Evolutionary conservation across 495 filamentous ascomycete genomes (phyloP), one percentile per base, ranked within the genome.

Genomic region (Tuber umbilicatum): DNA sequence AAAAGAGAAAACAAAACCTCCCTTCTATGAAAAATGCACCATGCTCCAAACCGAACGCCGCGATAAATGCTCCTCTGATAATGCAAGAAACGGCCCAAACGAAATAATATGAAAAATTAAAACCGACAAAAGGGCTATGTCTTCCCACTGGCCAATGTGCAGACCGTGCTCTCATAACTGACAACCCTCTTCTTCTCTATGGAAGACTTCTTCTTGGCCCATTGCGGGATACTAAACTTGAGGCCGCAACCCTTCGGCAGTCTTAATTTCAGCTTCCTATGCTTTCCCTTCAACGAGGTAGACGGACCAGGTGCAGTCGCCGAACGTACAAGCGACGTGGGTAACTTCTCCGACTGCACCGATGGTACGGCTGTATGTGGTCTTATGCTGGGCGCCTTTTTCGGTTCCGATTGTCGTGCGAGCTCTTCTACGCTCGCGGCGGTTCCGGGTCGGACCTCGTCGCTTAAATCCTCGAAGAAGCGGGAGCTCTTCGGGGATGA

Each of bases 401-500:
- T 64, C 35, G 55, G 55, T 64, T 64, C 55, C 55, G 55, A 64
- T 35, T 64, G 55, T 35, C 55, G 55, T 5, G 55, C 55, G 55
- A 64, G 55, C 5, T 64, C 45, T 31, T 74, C 77, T 23, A 69
- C 69, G 39, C 75, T 78, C 10, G 77, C 47, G 41, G 71, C 76
- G 27, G 76, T 70, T n/a, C 71, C 69, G 50, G 71, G 55, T 35
- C 55, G 55, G 55, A 64, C 69, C 43, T 76, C 60, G n/a, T 78
- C 70, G 64, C 45, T 41, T 37, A 75, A 60, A 2, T 79, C 77
- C 67, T 79, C 72, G 16, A 78, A 79, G 68, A 79, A 75, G 21
- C 77, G 71, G 37, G 77, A 79, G n/a, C 77, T 78, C 40, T 76
- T 38, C 10, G 71, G 69, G 0, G 77, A 78, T 45, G 77, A 79